Evolutionary conservation across 2,329 filamentous ascomycete genomes (phyloP).

Genomic region (Sporothrix schenckii): DNA sequence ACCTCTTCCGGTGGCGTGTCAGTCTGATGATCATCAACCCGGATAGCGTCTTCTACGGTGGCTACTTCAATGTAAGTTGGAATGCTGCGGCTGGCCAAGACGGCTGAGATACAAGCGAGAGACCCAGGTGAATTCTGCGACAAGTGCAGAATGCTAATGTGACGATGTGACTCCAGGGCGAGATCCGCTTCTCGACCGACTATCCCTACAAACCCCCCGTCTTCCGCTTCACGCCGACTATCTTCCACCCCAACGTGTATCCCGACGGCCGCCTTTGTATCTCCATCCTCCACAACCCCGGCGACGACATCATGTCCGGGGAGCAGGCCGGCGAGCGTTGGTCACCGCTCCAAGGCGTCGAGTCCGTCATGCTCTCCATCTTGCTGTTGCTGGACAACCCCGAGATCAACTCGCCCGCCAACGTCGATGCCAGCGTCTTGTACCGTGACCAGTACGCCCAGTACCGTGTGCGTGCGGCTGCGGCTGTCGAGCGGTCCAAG

Average conservation of each 20-base stretch:
- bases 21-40: slow-evolving; percentile 91
- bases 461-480: slow-evolving; percentile 71
- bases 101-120: too few relatives aligned
- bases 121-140: too few relatives aligned
- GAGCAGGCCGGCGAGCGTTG: slow-evolving; percentile 89
- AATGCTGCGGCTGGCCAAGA: too few relatives aligned
- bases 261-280: slow-evolving; percentile 89
- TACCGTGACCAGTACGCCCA: slow-evolving; percentile 71
- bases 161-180: slow-evolving; percentile 54
- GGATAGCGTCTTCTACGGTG: slow-evolving; percentile 88
- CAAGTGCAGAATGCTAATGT: background rate
- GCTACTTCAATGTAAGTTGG: slow-evolving; percentile 71
- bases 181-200: slow-evolving; percentile 83
- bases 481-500: slow-evolving; percentile 73
- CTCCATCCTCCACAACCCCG: slow-evolving; percentile 90
- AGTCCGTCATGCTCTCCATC: slow-evolving; percentile 91
- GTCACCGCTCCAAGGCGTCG: slow-evolving; percentile 90
- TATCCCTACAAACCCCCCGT: slow-evolving; percentile 89
- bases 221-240: slow-evolving; percentile 77
- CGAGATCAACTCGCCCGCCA: slow-evolving; percentile 90
- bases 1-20: slow-evolving; percentile 84
- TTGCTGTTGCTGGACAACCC: slow-evolving; percentile 90
- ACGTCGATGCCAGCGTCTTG: slow-evolving; percentile 88
- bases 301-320: slow-evolving; percentile 90
- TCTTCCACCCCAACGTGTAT: slow-evolving; percentile 95